Conservation (phyloP, 2,329 filamentous ascomycete species). For the Xylariaceae sp. region DNA sequence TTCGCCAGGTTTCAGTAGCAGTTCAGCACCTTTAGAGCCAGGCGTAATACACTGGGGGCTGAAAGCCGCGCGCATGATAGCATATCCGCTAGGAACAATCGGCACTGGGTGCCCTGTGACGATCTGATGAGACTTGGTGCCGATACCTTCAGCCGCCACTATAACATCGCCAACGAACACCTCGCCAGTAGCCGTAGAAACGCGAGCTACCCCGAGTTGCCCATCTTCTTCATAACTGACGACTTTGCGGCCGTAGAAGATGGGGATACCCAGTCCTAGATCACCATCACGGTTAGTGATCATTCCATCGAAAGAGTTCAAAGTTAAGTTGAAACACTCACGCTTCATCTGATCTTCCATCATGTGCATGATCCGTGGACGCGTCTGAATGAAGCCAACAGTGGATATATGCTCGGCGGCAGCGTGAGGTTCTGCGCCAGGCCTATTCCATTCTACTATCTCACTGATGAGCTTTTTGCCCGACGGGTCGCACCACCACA, state of each 20-base stretch:
- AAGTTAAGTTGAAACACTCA: not conserved
- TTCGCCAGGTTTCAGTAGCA: slow-evolving; percentile 6
- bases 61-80: slow-evolving; percentile 8
- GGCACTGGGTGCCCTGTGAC: slow-evolving; percentile 3
- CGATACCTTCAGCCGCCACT: slow-evolving; percentile 31
- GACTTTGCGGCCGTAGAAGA: slow-evolving; percentile 13
- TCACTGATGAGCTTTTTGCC: slow-evolving; percentile 11
- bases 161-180: slow-evolving; percentile 27
- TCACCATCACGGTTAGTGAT: not conserved
- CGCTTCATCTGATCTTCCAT: slow-evolving; percentile 10
- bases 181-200: slow-evolving; percentile 18
- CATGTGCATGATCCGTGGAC: slow-evolving; percentile 5
- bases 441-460: slow-evolving; percentile 9
- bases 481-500: slow-evolving; percentile 10
- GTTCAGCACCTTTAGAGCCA: slow-evolving; percentile 3
- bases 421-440: slow-evolving; percentile 7
- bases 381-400: slow-evolving; percentile 8
- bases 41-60: slow-evolving; percentile 6
- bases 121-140: slow-evolving; percentile 20
- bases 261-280: slow-evolving; percentile 13
- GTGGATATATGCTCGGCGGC: slow-evolving; percentile 11
- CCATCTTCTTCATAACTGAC: slow-evolving; percentile 19
- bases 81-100: slow-evolving; percentile 6
- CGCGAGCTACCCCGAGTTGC: slow-evolving; percentile 13
- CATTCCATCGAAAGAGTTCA: not conserved